Percentiles rank a stretch among this genome's conserved stretches.
Evolutionary conservation across 225 moss, liverwort and hornwort genomes (phyloP).

Genomic region (Pleurozium schreberi): DNA sequence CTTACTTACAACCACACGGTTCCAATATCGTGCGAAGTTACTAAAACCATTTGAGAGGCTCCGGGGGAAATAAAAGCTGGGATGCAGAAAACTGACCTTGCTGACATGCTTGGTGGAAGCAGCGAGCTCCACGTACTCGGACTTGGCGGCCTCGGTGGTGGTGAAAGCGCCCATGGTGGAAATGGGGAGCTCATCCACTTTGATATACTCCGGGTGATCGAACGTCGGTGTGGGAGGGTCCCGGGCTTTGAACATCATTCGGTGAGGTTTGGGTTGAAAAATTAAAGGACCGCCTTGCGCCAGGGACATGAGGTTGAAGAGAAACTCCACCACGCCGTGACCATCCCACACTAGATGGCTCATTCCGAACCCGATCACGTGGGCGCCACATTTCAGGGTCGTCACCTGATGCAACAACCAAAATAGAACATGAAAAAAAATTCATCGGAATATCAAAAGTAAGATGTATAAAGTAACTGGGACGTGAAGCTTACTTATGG

Average conservation of each 20-base stretch:
- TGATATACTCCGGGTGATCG: constrained; percentile 70
- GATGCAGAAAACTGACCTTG: not conserved
- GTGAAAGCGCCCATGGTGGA: constrained; percentile 32
- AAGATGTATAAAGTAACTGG: no score
- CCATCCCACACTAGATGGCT: constrained; percentile 77
- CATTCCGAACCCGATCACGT: constrained; percentile 75
- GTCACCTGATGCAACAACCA: constrained; percentile 34
- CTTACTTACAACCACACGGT: not conserved
- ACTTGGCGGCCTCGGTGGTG: constrained; percentile 30
- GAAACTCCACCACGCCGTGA: constrained; percentile 75
- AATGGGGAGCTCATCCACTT: constrained; percentile 23
- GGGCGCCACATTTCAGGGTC: constrained; percentile 66
- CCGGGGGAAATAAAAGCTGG: not conserved
- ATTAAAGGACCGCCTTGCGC: constrained; percentile 46
- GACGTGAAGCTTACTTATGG: not conserved
- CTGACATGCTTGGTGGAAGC: constrained; percentile 30
- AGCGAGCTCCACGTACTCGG: constrained; percentile 39
- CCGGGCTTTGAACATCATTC: constrained; percentile 50
- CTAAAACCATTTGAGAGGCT: not conserved
- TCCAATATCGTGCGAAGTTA: not conserved
- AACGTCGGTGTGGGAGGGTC: constrained; percentile 44
- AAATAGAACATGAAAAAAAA: not conserved
- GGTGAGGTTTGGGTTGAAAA: constrained; percentile 37
- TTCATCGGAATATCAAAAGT: not conserved
- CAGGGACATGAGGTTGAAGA: constrained; percentile 57